A percentile compares a stretch with the other conserved stretches of the same genome.
phyloP scores from a whole-genome alignment of 441 rosid genomes.

The Metrosideros polymorpha region DNA sequence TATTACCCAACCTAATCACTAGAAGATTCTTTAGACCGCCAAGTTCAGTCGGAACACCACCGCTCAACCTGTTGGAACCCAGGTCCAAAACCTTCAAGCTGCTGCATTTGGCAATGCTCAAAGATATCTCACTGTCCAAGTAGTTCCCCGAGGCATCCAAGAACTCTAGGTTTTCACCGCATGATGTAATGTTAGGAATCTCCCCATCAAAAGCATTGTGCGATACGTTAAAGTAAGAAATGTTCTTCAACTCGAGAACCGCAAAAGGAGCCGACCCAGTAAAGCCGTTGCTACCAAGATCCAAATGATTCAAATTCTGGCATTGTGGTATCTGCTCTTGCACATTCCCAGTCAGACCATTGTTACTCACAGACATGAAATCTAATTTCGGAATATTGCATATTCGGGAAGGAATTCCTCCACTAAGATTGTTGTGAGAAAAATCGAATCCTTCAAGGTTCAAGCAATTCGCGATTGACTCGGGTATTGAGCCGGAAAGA shows the following conservation, averaged over 20 bases:
- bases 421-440: conserved; percentile 62
- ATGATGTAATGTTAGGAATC: conserved; percentile 44
- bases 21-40: conserved; percentile 41
- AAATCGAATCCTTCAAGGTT: conserved; percentile 76
- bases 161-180: conserved; percentile 47
- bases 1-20: conserved; percentile 65
- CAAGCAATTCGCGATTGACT: conserved; percentile 48
- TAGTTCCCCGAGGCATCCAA: conserved; percentile 76
- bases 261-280: conserved; percentile 60
- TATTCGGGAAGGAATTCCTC: conserved; percentile 52
- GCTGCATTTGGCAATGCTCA: conserved; percentile 49
- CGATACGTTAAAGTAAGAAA: conserved; percentile 58
- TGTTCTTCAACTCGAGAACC: conserved; percentile 44
- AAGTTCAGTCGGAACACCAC: conserved; percentile 50
- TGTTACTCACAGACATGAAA: conserved; percentile 56
- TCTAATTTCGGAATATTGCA: conserved; percentile 52
- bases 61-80: conserved; percentile 63
- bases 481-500: conserved; percentile 68
- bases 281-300: conserved; percentile 68
- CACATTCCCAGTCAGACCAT: conserved; percentile 53
- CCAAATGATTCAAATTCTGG: conserved; percentile 43
- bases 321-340: conserved; percentile 44
- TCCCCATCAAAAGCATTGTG: conserved; percentile 57
- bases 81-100: conserved; percentile 67
- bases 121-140: conserved; percentile 50